Base-by-base conservation (phyloP, 2,329 filamentous ascomycete species). In the Trichoderma lentiforme region DNA sequence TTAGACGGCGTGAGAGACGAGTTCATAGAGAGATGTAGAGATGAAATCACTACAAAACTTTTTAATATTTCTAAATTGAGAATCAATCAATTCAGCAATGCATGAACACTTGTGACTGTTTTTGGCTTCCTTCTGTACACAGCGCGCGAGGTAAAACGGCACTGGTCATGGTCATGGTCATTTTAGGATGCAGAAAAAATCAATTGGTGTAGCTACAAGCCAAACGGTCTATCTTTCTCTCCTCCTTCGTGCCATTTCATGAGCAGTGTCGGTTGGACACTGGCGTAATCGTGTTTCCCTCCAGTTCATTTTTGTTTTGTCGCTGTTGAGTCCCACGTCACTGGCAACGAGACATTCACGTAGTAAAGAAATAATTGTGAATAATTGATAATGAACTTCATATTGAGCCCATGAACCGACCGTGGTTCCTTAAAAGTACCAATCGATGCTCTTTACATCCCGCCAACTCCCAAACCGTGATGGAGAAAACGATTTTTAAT, bases 401-500 rank as follows among this genome's bases (percentile, higher is more conserved):
- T 82, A 82, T 83, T 82, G 82, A 83, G 80, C 82, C 82, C 82
- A 80, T 81, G 80, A 81, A 75, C 77, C 80, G 77, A 75, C 77
- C 80, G 77, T 77, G 78, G 78, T 79, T 80, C 80, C 79, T 64
- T 80, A 80, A 80, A 81, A 79, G 69, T 83, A 81, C 81, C 82
- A 82, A 79, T 82, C 80, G 81, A 83, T 84, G 82, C 82, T 83
- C 80, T 82, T 81, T 83, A 83, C 83, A 83, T 82, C 81, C 83
- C 80, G 80, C 83, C 60, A 84, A 84, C 82, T 84, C 82, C 83
- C 82, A 80, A 81, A 82, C 82, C 81, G 79, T 82, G 79, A 83
- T 80, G 80, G 81, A 82, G 80, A 81, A 84, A 80, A 82, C 79
- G 78, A 78, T 79, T 75, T 70, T 70, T 70, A 74, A 76, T 83